Evolutionary conservation across 2,329 filamentous ascomycete genomes (phyloP).

Genomic region (Elsinoe perseae): DNA sequence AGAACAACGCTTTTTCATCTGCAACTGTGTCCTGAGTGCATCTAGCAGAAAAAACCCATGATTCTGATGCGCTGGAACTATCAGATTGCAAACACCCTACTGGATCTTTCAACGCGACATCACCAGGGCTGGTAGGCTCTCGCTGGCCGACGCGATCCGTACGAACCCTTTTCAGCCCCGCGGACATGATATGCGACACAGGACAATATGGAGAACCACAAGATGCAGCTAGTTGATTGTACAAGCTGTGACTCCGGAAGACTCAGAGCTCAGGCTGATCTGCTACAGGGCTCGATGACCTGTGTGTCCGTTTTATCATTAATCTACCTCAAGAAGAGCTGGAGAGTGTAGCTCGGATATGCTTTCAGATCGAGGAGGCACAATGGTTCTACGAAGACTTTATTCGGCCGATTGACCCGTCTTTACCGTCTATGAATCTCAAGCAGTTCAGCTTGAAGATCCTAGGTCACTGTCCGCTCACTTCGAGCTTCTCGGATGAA

Average conservation of each 20-base stretch:
- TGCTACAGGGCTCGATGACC: constrained; percentile 78
- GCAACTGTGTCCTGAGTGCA: background rate
- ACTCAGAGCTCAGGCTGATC: background rate
- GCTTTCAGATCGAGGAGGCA: constrained; percentile 97
- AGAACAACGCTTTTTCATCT: background rate
- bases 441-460: constrained; percentile 82
- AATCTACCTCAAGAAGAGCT: constrained; percentile 91
- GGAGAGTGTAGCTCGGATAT: constrained; percentile 82
- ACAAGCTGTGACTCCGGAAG: constrained; percentile 28
- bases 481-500: constrained; percentile 70
- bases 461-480: constrained; percentile 86
- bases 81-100: background rate
- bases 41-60: background rate
- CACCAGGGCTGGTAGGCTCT: background rate
- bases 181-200: constrained; percentile 55
- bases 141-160: background rate
- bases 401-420: constrained; percentile 79
- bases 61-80: background rate
- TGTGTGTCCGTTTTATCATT: constrained; percentile 96
- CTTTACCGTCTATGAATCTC: constrained; percentile 75
- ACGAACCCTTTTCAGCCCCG: background rate
- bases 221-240: constrained; percentile 89
- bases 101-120: background rate
- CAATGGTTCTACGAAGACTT: constrained; percentile 99
- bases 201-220: constrained; percentile 63